Evolutionary conservation across 2,329 filamentous ascomycete species (phyloP).

Genomic region (Ophiostoma novo-ulmi): DNA sequence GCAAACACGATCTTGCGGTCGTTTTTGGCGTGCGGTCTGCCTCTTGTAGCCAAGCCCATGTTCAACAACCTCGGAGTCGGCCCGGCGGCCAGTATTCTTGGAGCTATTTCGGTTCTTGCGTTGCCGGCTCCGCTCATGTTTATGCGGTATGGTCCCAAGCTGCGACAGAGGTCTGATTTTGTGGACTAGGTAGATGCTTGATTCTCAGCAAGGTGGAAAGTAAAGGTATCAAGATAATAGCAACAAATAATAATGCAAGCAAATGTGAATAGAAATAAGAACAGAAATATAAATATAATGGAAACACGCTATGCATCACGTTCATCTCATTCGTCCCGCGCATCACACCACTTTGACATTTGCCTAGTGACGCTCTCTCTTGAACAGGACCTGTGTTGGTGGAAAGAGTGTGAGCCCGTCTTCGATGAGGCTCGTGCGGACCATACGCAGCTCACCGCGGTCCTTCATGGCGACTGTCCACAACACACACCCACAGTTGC

Average conservation of each 20-base stretch:
- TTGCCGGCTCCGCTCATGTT: slow-evolving; percentile 44
- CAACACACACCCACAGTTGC: slow-evolving; percentile 28
- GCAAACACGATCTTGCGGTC: slow-evolving; percentile 57
- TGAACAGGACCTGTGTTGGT: slow-evolving; percentile 25
- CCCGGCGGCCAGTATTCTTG: slow-evolving; percentile 27
- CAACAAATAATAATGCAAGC: neutral
- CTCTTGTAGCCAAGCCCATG: slow-evolving; percentile 55
- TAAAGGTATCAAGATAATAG: neutral
- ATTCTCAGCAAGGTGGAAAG: neutral
- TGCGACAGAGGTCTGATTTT: slow-evolving; percentile 26
- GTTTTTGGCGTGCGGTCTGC: slow-evolving; percentile 54
- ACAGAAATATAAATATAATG: neutral
- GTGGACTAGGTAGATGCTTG: neutral
- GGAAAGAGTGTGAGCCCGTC: slow-evolving; percentile 25
- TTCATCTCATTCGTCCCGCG: neutral
- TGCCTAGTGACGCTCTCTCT: neutral
- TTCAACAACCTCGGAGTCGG: slow-evolving; percentile 41
- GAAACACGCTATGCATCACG: neutral
- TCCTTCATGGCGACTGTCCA: slow-evolving; percentile 28
- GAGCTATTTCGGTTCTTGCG: slow-evolving; percentile 42
- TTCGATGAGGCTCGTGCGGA: slow-evolving; percentile 27
- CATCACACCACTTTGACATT: neutral
- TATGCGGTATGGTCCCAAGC: slow-evolving; percentile 22
- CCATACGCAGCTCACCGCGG: slow-evolving; percentile 26
- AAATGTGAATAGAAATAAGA: neutral